phyloP scores from a whole-genome alignment of 2,329 filamentous ascomycete species.

The Venturia asperata region DNA sequence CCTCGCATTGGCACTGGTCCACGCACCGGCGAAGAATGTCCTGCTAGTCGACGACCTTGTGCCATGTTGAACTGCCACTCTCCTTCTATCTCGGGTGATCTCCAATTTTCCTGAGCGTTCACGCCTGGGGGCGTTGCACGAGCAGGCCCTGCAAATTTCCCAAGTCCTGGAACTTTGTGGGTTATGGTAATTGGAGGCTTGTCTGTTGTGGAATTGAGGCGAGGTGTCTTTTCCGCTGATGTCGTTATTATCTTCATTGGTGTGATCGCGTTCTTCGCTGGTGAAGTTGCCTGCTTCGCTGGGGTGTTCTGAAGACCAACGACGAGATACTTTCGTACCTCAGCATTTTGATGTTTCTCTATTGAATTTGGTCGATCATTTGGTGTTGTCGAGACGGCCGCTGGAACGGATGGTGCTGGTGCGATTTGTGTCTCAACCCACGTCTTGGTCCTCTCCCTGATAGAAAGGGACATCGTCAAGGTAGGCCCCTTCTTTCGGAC shows the following conservation, averaged over 20 bases:
- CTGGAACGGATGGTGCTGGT: neutral
- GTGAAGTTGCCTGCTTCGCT: neutral
- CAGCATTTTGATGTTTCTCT: neutral
- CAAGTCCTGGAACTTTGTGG: too few relatives aligned
- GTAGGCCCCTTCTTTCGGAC: neutral
- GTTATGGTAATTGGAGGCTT: neutral
- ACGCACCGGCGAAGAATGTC: neutral
- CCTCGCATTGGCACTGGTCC: neutral
- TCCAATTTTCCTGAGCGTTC: neutral
- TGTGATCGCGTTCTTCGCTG: too few relatives aligned
- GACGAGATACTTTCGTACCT: neutral
- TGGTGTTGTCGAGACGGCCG: neutral
- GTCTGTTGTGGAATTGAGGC: neutral
- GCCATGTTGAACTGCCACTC: neutral
- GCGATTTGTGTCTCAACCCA: constrained; percentile 1
- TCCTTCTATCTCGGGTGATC: neutral
- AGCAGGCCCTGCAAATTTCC: neutral
- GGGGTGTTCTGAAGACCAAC: neutral
- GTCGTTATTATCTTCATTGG: too few relatives aligned
- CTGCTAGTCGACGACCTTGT: neutral
- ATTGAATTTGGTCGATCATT: neutral
- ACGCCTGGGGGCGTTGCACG: neutral
- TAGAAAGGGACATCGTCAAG: neutral
- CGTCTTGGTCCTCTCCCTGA: neutral
- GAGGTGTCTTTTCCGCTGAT: neutral